Conservation (phyloP, 768 basidiomycete species). For the Rossbeevera mucosa region DNA sequence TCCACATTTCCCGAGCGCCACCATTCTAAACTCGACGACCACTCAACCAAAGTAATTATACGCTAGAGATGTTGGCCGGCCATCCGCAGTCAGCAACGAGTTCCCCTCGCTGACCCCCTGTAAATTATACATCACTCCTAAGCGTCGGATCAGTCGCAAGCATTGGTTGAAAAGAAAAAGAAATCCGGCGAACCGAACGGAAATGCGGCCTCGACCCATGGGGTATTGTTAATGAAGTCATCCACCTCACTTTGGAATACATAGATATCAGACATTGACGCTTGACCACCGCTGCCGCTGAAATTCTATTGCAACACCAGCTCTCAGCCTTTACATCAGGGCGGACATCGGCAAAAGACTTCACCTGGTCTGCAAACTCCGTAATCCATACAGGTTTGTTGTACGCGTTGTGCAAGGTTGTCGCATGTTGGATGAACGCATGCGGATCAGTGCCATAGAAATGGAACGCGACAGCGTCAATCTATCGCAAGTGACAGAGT, state of each 20-base stretch:
- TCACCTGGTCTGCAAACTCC: conserved; percentile 68
- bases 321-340: not conserved
- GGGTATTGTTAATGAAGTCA: conserved; percentile 42
- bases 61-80: conserved; percentile 54
- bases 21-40: not conserved
- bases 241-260: conserved; percentile 45
- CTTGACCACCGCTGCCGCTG: conserved; percentile 39
- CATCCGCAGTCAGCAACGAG: conserved; percentile 44
- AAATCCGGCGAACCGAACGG: conserved; percentile 53
- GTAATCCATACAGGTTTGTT: conserved; percentile 51
- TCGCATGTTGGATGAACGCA: conserved; percentile 51
- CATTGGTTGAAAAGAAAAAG: not conserved
- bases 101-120: conserved; percentile 53
- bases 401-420: conserved; percentile 45
- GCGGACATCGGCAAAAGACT: not conserved
- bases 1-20: not conserved
- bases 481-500: conserved; percentile 32
- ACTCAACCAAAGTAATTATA: conserved; percentile 42
- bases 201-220: conserved; percentile 40
- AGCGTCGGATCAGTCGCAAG: not conserved
- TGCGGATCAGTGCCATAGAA: conserved; percentile 57
- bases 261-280: conserved; percentile 37
- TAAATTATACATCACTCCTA: conserved; percentile 55
- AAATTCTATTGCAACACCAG: conserved; percentile 44
- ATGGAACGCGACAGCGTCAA: conserved; percentile 63